Percentiles rank a stretch among this genome's conserved stretches.
These are phyloP conservation scores for Dianthus caryophyllus DNA, from an alignment of 148 eudicot species.

Conservation along the genomic window DNA sequence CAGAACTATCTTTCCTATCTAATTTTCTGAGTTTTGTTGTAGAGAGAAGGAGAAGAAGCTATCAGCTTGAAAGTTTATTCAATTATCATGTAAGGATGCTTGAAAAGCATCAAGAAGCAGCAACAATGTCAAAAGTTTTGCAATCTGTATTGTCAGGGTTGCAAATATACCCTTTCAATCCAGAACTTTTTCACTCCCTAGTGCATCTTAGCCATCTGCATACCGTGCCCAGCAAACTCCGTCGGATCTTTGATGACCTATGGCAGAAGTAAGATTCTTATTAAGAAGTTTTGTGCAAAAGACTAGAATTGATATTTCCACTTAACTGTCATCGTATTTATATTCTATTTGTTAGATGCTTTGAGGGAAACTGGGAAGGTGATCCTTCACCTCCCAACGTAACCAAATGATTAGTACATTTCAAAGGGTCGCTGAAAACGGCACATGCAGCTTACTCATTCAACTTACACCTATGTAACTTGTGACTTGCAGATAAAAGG, in stretches of 20 bases:
- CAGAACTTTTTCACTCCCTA: constrained; percentile 52
- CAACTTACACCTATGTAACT: too few species aligned
- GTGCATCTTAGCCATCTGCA: constrained; percentile 56
- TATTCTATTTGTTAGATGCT: not conserved
- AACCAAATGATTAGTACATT: not conserved
- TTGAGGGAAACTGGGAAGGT: constrained; percentile 1
- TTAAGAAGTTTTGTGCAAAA: not conserved
- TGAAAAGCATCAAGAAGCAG: constrained; percentile 50
- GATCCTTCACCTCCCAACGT: not conserved
- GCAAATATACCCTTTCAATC: constrained; percentile 68
- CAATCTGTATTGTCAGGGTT: constrained; percentile 59
- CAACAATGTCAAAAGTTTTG: constrained; percentile 51
- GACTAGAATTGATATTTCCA: not conserved
- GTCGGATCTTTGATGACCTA: constrained; percentile 62
- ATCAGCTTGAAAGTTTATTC: constrained; percentile 62
- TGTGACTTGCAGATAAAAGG: too few species aligned
- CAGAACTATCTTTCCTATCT: not conserved
- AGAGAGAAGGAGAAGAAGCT: constrained; percentile 71
- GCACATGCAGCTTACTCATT: not conserved
- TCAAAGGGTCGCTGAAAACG: too few species aligned
- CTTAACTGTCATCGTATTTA: not conserved
- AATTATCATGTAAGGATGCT: constrained; percentile 63
- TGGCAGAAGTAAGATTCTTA: constrained; percentile 54
- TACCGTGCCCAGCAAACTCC: constrained; percentile 66
- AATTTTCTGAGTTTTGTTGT: constrained; percentile 22